Percentiles rank a stretch among this genome's conserved stretches.
phyloP scores from a whole-genome alignment of 768 basidiomycete species.

The Fistulinella prunicolor region DNA sequence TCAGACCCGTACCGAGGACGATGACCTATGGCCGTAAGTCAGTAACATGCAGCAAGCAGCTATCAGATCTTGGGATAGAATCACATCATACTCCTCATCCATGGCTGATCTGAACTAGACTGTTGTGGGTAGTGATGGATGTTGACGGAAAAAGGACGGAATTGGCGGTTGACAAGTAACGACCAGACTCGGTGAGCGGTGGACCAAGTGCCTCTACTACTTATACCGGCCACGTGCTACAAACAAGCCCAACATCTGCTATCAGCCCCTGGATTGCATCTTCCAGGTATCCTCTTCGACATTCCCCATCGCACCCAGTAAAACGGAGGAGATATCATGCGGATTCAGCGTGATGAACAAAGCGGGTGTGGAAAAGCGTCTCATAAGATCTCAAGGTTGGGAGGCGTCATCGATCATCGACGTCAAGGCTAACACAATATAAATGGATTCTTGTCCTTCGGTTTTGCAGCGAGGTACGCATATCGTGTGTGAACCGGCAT shows the following conservation, averaged over 20 bases:
- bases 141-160: slow-evolving; percentile 9
- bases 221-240: slow-evolving; percentile 32
- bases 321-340: no score
- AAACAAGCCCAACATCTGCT: slow-evolving; percentile 16
- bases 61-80: slow-evolving; percentile 20
- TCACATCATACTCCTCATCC: slow-evolving; percentile 99
- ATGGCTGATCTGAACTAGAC: slow-evolving; percentile 44
- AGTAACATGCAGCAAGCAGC: slow-evolving; percentile 8
- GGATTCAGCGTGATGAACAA: no score
- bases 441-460: no score
- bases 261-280: no score
- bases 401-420: no score
- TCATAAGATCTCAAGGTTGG: no score
- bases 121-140: slow-evolving; percentile 3
- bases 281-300: no score
- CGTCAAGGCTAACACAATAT: no score
- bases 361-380: no score
- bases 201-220: slow-evolving; percentile 14
- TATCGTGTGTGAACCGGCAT: slow-evolving; percentile 80
- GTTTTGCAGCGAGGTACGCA: slow-evolving; percentile 75
- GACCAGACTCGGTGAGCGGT: slow-evolving; percentile 1
- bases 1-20: slow-evolving; percentile 94
- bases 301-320: no score
- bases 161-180: slow-evolving; percentile 17
- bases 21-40: slow-evolving; percentile 54